A percentile compares a stretch with the other conserved stretches of the same genome.
phyloP scores from a whole-genome alignment of 129 eudicot species.

The Flaveria brownii region DNA sequence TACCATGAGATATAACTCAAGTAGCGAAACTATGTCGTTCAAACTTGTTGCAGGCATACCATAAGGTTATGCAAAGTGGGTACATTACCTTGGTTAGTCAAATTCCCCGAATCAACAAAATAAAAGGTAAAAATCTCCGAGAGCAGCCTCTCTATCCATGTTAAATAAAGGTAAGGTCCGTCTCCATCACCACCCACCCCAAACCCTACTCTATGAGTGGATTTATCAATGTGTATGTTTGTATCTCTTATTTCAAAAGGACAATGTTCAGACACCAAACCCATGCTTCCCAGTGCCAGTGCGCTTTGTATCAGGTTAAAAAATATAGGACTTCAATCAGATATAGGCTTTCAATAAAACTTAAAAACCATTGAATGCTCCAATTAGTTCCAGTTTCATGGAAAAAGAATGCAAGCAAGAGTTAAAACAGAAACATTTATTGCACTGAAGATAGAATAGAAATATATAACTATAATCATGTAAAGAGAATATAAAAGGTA shows the following conservation, averaged over 20 bases:
- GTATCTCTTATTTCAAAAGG: constrained; percentile 4
- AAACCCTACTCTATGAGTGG: too few relatives aligned
- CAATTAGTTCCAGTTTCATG: too few relatives aligned
- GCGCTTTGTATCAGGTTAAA: neutral
- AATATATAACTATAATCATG: neutral
- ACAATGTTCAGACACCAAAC: neutral
- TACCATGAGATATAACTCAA: neutral
- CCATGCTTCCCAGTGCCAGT: neutral
- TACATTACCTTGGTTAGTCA: neutral
- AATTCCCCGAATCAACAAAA: neutral
- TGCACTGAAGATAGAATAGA: neutral
- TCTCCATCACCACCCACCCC: too few relatives aligned
- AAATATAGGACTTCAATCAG: neutral
- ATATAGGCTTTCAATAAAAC: too few relatives aligned
- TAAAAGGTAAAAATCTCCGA: neutral
- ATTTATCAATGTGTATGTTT: too few relatives aligned
- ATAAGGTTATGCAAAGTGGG: neutral
- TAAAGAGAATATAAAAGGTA: neutral
- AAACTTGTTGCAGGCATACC: neutral
- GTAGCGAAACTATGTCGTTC: neutral
- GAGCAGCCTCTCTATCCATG: too few relatives aligned
- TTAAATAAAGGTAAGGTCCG: too few relatives aligned
- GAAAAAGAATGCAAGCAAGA: neutral
- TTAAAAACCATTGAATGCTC: too few relatives aligned
- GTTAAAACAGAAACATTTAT: neutral